Evolutionary conservation across 225 moss, liverwort and hornwort genomes (phyloP), one percentile per base, ranked within the genome.

Genomic region (Thuidium tamariscinum): DNA sequence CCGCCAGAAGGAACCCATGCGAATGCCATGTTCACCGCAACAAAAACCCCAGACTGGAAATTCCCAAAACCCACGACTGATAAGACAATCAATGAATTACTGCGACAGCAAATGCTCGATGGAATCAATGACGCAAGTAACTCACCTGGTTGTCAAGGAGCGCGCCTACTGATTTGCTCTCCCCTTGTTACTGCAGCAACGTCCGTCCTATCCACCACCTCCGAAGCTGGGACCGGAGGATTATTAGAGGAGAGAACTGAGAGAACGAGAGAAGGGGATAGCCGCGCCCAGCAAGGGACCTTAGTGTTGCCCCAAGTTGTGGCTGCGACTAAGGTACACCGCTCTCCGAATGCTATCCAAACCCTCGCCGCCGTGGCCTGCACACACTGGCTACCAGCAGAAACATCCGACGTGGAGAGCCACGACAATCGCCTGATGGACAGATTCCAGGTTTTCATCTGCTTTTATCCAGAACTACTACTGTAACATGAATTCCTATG

Each of bases 301-400:
- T n/a, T n/a, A n/a, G n/a, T n/a, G n/a, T n/a, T n/a, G n/a, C n/a
- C 73, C 57, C 56, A 85, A 75, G 85, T 85, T 89, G 85, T 82
- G 86, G 77, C 69, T 82, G 77, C 82, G 34, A 82, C 76, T 25
- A n/a, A n/a, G n/a, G n/a, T n/a, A 54, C 60, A 34, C 85, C 82
- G n/a, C 86, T 79, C 52, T 70, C 85, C 39, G 8, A 68, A 54
- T 67, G 55, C 91, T 91, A 91, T 91, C 89, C 89, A 81, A 85
- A 52, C 27, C 79, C 42, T 20, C 32, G 68, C 44, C 55, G 5
- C 34, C 63, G 69, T 89, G 89, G 89, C 54, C 39, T 8, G 46
- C 68, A 10, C 66, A 10, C 54, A 83, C 13, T 91, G 87, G 85
- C 34, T 66, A 2, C 20, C 32, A 1, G 5, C 2, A 0, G 5